Base-by-base conservation (phyloP, 495 filamentous ascomycete genomes). In the Aspergillus ostianus region DNA sequence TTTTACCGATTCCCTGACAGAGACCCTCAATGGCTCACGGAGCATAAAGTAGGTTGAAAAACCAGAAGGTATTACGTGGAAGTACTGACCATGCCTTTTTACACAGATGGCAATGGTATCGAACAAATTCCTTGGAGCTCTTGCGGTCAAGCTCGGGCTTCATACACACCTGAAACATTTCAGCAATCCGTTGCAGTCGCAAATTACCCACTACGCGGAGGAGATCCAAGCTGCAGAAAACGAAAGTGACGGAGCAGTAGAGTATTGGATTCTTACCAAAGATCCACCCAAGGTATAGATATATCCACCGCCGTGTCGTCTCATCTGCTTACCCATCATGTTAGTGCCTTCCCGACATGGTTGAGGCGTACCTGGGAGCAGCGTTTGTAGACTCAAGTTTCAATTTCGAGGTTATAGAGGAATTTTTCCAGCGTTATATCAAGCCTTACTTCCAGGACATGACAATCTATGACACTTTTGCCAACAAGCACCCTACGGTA, bases 1-100 rank as follows among this genome's bases (percentile, higher is more conserved):
- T 98, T 90, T 71, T 75, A 85, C 60, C 80, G 80, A 12, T 90
- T 88, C 68, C 91, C 92, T 0, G 80, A 84, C 48, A 86, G 85
- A 59, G 93, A 97, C 68, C 93, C 94, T 1, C 92, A 97, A 69
- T 98, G 94, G 94, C 82, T 98, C 32, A 98, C 94, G 2, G 94
- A 98, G 74, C 95, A 98, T 77, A 98, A 97, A 65, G 83, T 83
- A 66, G 53, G 74, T 62, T 26, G 17, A 10, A 0, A 18, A 6
- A 6, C 19, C 17, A 4, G 13, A 15, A 20, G 4, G 12, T 23
- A 47, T 18, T 21, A 9, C 29, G 8, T 15, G 10, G 15, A 9
- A 13, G 8, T 17, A 45, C 58, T 71, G 29, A 70, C 7, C 36
- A 15, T 23, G 4, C 17, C 4, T 21, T 45, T 51, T 30, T 60